Base-by-base conservation (phyloP, 2,329 filamentous ascomycete genomes). In the Colletotrichum camelliae region DNA sequence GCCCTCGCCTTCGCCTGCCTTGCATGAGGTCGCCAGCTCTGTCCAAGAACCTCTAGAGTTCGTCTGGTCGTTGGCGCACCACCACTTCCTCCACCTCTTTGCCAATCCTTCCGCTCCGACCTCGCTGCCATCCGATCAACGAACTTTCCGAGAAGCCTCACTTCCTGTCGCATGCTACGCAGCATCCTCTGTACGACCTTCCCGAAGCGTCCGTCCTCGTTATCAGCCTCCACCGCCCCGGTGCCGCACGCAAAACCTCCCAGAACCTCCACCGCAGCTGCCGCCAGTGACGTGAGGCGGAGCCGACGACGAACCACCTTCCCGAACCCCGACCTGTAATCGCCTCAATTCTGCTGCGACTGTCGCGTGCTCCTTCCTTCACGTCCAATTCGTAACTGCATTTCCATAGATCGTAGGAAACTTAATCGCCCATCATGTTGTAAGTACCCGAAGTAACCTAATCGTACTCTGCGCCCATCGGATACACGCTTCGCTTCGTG, bases 391-490 rank as follows among this genome's bases (percentile, higher is more conserved):
- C 48, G 18, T 39, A 65, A 64, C 69, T 52, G 65, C 39, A 64
- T 8, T n/a, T 6, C 18, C n/a, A 10, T 24, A 31, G 29, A 27
- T 52, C 74, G 21, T 43, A 55, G 21, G 33, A n/a, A 8, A 37
- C 35, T 37, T 55, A 64, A 65, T 52, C 66, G 65, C 68, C 72
- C 67, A 52, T 33, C 72, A 77, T 77, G 75, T 77, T 77, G 75
- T 77, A 57, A 67, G 75, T 77, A 52, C 35, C 52, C 43, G 16
- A 21, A 7, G 35, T 24, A 24, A 7, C 67, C 60, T 37, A 57
- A 48, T 68, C 57, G 48, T 43, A 39, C 39, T 58, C 29, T 37
- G 43, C 31, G 58, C 37, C 58, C 31, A 5, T 35, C 31, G 18
- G 33, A 62, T 35, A 52, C 43, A 21, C 43, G 43, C 21, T 31